Conservation (phyloP, 306 rosid species). For the Calophaca sinica region DNA sequence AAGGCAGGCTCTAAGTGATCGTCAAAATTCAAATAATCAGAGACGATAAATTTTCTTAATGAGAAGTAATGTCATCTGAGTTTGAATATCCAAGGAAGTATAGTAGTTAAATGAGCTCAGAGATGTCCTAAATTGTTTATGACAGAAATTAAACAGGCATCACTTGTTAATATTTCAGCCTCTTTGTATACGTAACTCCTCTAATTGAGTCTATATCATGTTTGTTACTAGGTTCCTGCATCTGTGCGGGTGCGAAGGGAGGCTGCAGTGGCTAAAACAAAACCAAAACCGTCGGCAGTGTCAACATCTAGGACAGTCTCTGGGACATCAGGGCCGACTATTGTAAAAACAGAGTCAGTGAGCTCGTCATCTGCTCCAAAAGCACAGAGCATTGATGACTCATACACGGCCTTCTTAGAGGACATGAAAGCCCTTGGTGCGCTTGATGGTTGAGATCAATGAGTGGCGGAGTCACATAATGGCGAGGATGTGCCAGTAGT, state of each 20-base stretch:
- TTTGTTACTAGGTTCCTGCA: conserved; percentile 77
- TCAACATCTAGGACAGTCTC: conserved; percentile 54
- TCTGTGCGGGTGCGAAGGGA: conserved; percentile 97
- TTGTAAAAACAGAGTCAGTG: conserved; percentile 59
- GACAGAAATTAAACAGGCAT: conserved; percentile 9
- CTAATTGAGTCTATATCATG: conserved; percentile 29
- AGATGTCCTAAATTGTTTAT: neutral
- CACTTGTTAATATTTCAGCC: conserved; percentile 7
- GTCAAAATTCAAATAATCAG: neutral
- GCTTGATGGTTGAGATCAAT: conserved; percentile 66
- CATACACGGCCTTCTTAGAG: conserved; percentile 77
- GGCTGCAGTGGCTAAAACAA: conserved; percentile 62
- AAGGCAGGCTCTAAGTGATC: neutral
- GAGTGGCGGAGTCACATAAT: conserved; percentile 17
- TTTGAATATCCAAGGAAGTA: neutral
- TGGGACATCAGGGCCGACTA: conserved; percentile 51
- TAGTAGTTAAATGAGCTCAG: neutral
- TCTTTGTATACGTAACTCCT: neutral
- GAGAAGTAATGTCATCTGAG: neutral
- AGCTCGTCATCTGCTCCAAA: conserved; percentile 68
- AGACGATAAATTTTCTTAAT: neutral
- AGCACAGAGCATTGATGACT: conserved; percentile 76
- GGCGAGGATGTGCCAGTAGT: conserved; percentile 23
- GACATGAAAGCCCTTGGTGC: conserved; percentile 93
- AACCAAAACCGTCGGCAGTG: conserved; percentile 68